A percentile compares a stretch with the other conserved stretches of the same genome.
These are phyloP conservation scores for Lotmaria passim DNA, from an alignment of 208 protist species.

Conservation along the genomic window DNA sequence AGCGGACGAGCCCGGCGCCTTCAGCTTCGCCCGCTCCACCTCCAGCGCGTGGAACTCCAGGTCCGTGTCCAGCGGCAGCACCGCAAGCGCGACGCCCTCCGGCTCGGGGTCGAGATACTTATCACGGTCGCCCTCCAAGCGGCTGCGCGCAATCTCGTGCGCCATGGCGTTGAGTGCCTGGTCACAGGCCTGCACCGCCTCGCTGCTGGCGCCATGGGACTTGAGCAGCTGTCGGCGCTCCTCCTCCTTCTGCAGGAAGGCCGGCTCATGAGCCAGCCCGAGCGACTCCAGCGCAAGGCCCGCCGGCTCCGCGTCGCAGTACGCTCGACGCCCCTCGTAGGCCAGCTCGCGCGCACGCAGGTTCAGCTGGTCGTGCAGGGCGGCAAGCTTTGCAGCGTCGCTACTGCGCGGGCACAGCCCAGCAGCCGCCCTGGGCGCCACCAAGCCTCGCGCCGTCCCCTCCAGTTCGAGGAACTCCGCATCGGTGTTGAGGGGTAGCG, in stretches of 20 bases:
- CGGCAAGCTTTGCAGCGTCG: conserved; percentile 21
- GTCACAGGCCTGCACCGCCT: conserved; percentile 36
- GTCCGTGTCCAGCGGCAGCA: conserved; percentile 47
- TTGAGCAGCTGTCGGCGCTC: conserved; percentile 19
- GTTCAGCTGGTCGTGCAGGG: conserved; percentile 53
- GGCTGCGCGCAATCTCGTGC: conserved; percentile 38
- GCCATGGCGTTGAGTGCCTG: conserved; percentile 43
- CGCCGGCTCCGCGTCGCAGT: conserved; percentile 45
- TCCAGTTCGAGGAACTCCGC: conserved; percentile 46
- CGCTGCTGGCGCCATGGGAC: conserved; percentile 5
- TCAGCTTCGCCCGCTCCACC: conserved; percentile 55
- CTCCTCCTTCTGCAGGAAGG: conserved; percentile 23
- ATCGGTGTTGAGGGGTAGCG: conserved; percentile 62
- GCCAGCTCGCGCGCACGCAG: conserved; percentile 62
- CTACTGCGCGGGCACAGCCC: conserved; percentile 25
- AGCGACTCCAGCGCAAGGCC: conserved; percentile 54
- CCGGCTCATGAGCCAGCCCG: conserved; percentile 17
- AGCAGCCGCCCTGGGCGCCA: background rate
- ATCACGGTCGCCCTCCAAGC: conserved; percentile 35
- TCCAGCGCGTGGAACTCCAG: conserved; percentile 52
- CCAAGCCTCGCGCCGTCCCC: conserved; percentile 44
- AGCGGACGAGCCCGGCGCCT: conserved; percentile 22
- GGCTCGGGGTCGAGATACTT: conserved; percentile 37
- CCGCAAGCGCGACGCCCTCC: conserved; percentile 46
- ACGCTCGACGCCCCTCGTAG: conserved; percentile 54